Conservation (phyloP, 2,329 filamentous ascomycete genomes). For the Triangularia verruculosa region DNA sequence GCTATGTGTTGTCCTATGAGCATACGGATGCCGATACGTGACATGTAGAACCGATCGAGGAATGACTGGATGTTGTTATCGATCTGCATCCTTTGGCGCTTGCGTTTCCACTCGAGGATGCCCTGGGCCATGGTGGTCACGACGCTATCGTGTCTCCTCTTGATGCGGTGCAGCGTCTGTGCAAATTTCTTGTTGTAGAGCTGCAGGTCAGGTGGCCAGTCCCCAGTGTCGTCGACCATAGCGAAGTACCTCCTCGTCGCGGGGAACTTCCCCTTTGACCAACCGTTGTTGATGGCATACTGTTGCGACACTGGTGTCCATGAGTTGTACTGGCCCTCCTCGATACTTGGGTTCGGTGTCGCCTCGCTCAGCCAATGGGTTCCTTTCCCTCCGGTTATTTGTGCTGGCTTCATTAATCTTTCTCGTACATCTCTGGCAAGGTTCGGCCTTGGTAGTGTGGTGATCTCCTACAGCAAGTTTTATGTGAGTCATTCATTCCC, state of each 20-base stretch:
- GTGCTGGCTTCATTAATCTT: conserved; percentile 69
- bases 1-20: conserved; percentile 98
- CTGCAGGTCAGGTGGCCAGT: conserved; percentile 92
- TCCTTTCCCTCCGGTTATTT: conserved; percentile 46
- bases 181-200: conserved; percentile 93
- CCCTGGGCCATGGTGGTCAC: conserved; percentile 98
- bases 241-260: conserved; percentile 78
- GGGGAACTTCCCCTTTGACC: conserved; percentile 45
- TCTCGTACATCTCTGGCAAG: conserved; percentile 74
- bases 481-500: conserved; percentile 31
- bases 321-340: conserved; percentile 74
- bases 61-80: conserved; percentile 97
- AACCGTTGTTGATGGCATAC: conserved; percentile 43
- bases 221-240: conserved; percentile 78
- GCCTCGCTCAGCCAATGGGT: conserved; percentile 71
- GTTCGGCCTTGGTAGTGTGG: conserved; percentile 73
- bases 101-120: conserved; percentile 96
- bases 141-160: conserved; percentile 91
- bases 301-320: conserved; percentile 45
- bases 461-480: conserved; percentile 70
- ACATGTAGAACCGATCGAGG: conserved; percentile 99
- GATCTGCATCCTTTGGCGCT: conserved; percentile 94
- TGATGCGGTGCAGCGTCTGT: conserved; percentile 87
- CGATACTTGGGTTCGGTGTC: conserved; percentile 86
- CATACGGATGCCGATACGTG: conserved; percentile 97